Percentiles rank a stretch among this genome's conserved stretches.
phyloP scores from a whole-genome alignment of 257 asterid genomes.

The Nicotiana otophora region DNA sequence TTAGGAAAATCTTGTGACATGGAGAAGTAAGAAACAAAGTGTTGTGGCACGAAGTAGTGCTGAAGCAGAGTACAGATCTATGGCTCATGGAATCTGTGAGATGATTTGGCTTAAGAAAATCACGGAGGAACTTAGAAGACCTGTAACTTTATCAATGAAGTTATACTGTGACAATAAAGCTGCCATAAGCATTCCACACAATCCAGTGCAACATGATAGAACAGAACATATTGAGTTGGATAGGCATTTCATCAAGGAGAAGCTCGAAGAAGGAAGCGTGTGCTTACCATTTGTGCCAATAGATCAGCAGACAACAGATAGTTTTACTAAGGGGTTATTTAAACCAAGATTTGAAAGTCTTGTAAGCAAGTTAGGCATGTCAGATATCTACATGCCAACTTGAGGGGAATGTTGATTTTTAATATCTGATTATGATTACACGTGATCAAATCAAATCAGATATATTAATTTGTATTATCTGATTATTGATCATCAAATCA shows the following conservation, averaged over 20 bases:
- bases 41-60: too few relatives aligned
- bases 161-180: too few relatives aligned
- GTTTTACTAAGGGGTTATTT: neutral
- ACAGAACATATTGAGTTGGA: neutral
- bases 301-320: neutral
- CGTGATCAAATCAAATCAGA: neutral
- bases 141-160: too few relatives aligned
- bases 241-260: neutral
- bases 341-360: neutral
- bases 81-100: too few relatives aligned
- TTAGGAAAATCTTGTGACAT: too few relatives aligned
- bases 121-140: too few relatives aligned
- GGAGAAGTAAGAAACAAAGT: too few relatives aligned
- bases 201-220: neutral
- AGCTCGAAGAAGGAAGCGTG: neutral
- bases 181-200: too few relatives aligned
- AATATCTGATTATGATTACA: neutral
- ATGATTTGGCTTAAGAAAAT: too few relatives aligned
- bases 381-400: conserved; percentile 1
- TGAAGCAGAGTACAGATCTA: too few relatives aligned
- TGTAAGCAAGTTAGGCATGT: neutral
- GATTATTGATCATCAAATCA: neutral
- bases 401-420: neutral
- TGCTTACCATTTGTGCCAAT: neutral
- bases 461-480: neutral